Evolutionary conservation across 2,329 filamentous ascomycete genomes (phyloP), one percentile per base, ranked within the genome.

Genomic region (Cadophora malorum): DNA sequence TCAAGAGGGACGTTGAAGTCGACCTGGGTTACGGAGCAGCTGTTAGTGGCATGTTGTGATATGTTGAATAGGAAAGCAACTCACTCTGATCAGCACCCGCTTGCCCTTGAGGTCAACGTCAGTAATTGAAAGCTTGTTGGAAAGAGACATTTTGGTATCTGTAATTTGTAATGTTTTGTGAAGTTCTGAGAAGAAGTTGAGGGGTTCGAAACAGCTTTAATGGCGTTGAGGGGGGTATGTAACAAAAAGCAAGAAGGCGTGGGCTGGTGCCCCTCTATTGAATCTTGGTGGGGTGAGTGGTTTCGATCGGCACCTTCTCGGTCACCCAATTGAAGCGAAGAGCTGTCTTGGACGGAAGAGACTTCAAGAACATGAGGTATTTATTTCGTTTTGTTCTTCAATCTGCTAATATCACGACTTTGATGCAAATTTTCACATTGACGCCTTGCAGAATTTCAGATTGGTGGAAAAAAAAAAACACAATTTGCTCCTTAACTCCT

Each of bases 1-100:
- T 99, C 94, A 79, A 99, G 93, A 73, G 96, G 96, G 67, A 99
- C 96, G 83, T 99, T 99, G 90, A 99, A 99, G 88, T 99, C 96
- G 81, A 99, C 95, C 94, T 97, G 78, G 63, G 52, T 59, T 45
- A 10, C 64, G 41, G 12, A 52, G 21, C 61, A 59, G 28, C 19
- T 64, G 78, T 73, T 76, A 77, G 71, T 53, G 31, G 52, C 50
- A 59, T 65, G 59, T 35, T 52, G 4, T 14, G 60, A 61, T 52
- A 12, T 69, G 33, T 25, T 60, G 5, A 35, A 35, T 19, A 45
- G 62, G 19, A 31, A 9, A 61, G 21, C 21, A 59, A 59, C 92
- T 82, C 87, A 97, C 96, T 79, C 96, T 92, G 81, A 99, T 97
- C 78, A 99, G 88, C 82, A 98, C 96, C 78, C 94, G 90, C 90